Evolutionary conservation across 176 grass and related monocot species (phyloP).

Genomic region (Urochloa ruziziensis): DNA sequence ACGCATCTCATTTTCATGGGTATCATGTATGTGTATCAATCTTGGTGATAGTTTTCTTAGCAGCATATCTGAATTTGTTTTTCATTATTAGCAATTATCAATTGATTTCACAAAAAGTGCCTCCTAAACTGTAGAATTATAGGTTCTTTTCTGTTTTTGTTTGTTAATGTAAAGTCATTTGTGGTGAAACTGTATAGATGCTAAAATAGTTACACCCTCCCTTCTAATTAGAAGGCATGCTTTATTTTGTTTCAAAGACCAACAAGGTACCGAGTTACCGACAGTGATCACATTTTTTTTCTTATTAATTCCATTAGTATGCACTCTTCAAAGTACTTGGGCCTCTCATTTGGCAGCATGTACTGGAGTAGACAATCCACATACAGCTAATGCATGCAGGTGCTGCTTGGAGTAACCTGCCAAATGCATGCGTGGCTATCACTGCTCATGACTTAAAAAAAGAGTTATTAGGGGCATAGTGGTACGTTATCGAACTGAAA

Average conservation of each 20-base stretch:
- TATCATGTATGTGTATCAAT: not conserved
- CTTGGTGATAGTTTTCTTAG: not conserved
- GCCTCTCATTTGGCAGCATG: not conserved
- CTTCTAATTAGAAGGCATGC: not conserved
- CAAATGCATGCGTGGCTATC: not conserved
- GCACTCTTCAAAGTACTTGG: not conserved
- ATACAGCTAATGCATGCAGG: not conserved
- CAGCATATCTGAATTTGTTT: not conserved
- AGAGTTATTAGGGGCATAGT: not conserved
- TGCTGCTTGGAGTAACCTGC: not conserved
- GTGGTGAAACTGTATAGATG: constrained; percentile 7
- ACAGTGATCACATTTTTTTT: not conserved
- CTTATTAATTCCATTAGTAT: not conserved
- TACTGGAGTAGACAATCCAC: not conserved
- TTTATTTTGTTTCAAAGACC: not conserved
- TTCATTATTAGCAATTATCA: not conserved
- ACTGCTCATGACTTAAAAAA: not conserved
- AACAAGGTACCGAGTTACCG: not conserved
- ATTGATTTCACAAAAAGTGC: not conserved
- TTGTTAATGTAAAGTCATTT: constrained; percentile 12
- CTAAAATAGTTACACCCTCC: not conserved
- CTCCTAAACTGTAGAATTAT: not conserved
- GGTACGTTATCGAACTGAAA: not conserved
- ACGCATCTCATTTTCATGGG: not conserved
- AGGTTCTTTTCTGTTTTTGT: constrained; percentile 13